A percentile compares a stretch with the other conserved stretches of the same genome.
These are phyloP conservation scores for Lachancea kluyveri DNA, from an alignment of 805 yeast species.

Conservation along the genomic window DNA sequence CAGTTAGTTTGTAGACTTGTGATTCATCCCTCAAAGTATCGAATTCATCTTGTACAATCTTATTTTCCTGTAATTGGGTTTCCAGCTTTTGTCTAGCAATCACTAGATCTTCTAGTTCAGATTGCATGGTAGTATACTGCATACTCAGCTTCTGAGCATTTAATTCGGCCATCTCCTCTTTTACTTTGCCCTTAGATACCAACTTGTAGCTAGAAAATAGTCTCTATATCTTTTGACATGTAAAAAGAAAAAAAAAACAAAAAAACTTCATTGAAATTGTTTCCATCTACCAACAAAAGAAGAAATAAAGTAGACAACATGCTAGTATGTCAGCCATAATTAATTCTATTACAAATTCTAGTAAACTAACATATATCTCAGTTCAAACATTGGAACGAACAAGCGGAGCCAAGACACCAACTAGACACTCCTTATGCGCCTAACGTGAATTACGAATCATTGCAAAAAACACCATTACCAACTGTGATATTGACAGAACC, in stretches of 20 bases:
- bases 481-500: conserved; percentile 18
- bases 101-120: conserved; percentile 45
- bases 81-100: conserved; percentile 80
- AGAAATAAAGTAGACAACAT: too few species aligned
- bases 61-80: conserved; percentile 90
- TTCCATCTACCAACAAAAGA: too few species aligned
- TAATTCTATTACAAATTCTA: too few species aligned
- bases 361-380: conserved; percentile 12
- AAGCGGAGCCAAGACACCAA: conserved; percentile 43
- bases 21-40: conserved; percentile 56
- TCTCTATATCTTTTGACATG: too few species aligned
- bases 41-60: conserved; percentile 82
- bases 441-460: conserved; percentile 16
- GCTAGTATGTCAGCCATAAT: conserved; percentile 2
- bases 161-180: not conserved
- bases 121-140: conserved; percentile 39
- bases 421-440: conserved; percentile 30
- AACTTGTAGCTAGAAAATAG: too few species aligned
- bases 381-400: conserved; percentile 47
- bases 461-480: conserved; percentile 28
- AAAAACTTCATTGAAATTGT: too few species aligned
- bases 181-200: not conserved
- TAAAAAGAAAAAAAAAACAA: too few species aligned
- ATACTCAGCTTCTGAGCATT: conserved; percentile 11
- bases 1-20: conserved; percentile 81